Base-by-base conservation (phyloP, 2,329 filamentous ascomycete genomes). In the Mariannaea elegans region DNA sequence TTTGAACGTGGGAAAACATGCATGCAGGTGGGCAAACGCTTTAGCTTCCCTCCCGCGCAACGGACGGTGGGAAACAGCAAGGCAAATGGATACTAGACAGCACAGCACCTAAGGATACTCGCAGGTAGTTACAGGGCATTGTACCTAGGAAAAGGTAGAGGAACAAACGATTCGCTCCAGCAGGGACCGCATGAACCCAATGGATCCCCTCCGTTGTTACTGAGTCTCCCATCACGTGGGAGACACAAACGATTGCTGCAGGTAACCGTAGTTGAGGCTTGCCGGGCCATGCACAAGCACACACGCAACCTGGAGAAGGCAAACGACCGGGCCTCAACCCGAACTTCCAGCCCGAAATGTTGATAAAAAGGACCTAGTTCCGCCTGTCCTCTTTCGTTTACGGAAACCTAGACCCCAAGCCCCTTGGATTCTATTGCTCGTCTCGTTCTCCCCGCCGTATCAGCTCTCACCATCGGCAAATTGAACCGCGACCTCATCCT, bases 1-100 rank as follows among this genome's bases (percentile, higher is more conserved):
- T 51, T 58, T 61, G 39, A 39, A 60, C 42, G 56, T 19, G 24
- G 60, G 45, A 54, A 44, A 55, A 23, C 52, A 55, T 36, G 46
- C 45, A 62, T 46, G 50, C 55, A 56, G 39, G 51, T 46, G 49
- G 45, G 52, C 48, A 44, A 48, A 36, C 41, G 44, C 44, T 23
- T 46, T 48, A 38, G 39, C 50, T 56, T 38, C 42, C 55, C 50
- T 54, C n/a, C 31, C 21, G 36, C 57, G 46, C 23, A 50, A 19
- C 3, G 38, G 45, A 34, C 39, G 19, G 48, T 31, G 21, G 32
- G 39, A 34, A 44, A 16, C 32, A 47, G 23, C 24, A 57, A 55
- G 55, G 36, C 34, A 55, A 46, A 64, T 49, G 46, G 53, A 41
- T 19, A 50, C 34, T 45, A 29, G 9, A 46, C 14, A 21, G 24